Evolutionary conservation across 441 rosid genomes (phyloP).

Genomic region (Euphorbia schlechtendalii): DNA sequence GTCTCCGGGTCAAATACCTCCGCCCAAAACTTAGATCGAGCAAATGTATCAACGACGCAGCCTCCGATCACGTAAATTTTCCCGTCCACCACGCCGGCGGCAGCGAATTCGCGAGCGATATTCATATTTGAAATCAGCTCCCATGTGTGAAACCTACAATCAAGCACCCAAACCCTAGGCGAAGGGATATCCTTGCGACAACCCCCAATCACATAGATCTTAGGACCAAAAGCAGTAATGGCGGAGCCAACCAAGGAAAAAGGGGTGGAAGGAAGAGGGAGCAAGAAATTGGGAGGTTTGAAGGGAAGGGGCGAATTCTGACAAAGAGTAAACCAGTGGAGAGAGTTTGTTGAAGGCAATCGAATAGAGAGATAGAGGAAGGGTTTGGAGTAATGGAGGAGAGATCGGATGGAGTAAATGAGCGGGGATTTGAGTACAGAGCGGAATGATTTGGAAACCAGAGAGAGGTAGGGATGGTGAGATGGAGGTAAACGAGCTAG

Average conservation of each 20-base stretch:
- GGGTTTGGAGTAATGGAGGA: constrained; percentile 37
- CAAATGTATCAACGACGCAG: constrained; percentile 65
- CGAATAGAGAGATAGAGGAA: constrained; percentile 28
- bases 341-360: constrained; percentile 22
- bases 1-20: constrained; percentile 57
- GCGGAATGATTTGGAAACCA: constrained; percentile 57
- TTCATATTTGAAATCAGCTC: constrained; percentile 45
- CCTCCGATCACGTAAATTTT: constrained; percentile 76
- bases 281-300: constrained; percentile 19
- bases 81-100: constrained; percentile 52
- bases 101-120: constrained; percentile 69
- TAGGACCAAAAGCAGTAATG: constrained; percentile 39
- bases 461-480: constrained; percentile 50
- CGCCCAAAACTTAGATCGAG: constrained; percentile 69
- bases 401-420: constrained; percentile 50
- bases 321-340: constrained; percentile 41
- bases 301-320: constrained; percentile 14
- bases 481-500: constrained; percentile 61
- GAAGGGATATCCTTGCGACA: constrained; percentile 58
- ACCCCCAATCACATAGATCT: constrained; percentile 65
- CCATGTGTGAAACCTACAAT: constrained; percentile 63
- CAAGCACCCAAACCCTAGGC: constrained; percentile 61
- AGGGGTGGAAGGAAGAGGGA: constrained; percentile 52
- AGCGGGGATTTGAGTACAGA: constrained; percentile 51
- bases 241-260: constrained; percentile 52